Base-by-base conservation (phyloP, 2,329 filamentous ascomycete genomes). In the Penicillium fuscoglaucum region DNA sequence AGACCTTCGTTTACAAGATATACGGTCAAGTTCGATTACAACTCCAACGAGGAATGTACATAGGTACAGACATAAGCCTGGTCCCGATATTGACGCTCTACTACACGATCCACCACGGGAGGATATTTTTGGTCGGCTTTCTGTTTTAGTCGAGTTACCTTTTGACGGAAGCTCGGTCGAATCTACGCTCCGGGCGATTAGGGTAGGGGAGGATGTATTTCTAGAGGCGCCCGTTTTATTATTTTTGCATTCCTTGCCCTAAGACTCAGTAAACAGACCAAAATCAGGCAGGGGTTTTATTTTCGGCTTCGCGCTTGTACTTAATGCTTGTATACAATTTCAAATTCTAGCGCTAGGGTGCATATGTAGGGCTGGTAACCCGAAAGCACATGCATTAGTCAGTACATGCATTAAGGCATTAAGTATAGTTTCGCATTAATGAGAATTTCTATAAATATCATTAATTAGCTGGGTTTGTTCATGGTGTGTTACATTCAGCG, bases 371-470 rank as follows among this genome's bases (percentile, higher is more conserved):
- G n/a, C 4, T 13, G 1, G 24, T 28, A 17, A 21, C 35, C 48
- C 12, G n/a, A 21, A 6, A 46, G 8, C n/a, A 35, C 8, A 17
- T 4, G 28, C 28, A n/a, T 52, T 24, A 44, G 9, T 19, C 31
- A 24, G n/a, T 31, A 17, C 7, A 44, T 17, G 1, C 33, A 12
- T 12, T 17, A 44, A 44, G 13, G 1, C 33, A 12, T 12, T 17
- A 44, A 44, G 13, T 17, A n/a, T 9, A 17, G 15, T 24, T 21
- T 55, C 19, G 15, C 10, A 17, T 26, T 35, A 43, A 21, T 19
- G 37, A 5, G 8, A 10, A 33, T 33, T 37, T 37, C 53, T 51
- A 51, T 43, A 37, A 55, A 55, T 55, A 55, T 29, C 41, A 1
- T 21, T 55, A 37, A 51, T 51, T 55, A 44, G 29, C 46, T 35